These are phyloP conservation scores for Tripterygium wilfordii DNA, from an alignment of 177 flowering plant genomes.

Conservation along the genomic window DNA sequence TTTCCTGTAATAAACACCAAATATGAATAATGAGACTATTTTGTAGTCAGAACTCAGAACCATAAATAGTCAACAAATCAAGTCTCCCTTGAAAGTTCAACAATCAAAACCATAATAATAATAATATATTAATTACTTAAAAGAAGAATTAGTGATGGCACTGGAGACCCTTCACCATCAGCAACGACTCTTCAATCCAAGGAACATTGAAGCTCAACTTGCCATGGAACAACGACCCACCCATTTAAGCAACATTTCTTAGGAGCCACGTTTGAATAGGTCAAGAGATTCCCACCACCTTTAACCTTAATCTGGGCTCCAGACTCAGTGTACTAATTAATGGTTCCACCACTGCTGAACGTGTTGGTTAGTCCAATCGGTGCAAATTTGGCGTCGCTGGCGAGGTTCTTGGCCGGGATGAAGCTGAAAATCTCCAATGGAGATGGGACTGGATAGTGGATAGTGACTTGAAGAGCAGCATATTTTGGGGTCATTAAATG, in stretches of 20 bases:
- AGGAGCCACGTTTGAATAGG: conserved; percentile 52
- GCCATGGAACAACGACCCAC: conserved; percentile 35
- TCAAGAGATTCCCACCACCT: conserved; percentile 61
- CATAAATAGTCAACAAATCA: too few species aligned
- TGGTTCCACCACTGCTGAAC: conserved; percentile 70
- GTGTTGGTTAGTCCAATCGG: conserved; percentile 66
- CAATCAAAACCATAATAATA: too few species aligned
- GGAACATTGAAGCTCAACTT: conserved; percentile 24
- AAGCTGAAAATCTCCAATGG: conserved; percentile 66
- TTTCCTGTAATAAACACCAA: too few species aligned
- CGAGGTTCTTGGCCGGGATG: conserved; percentile 41
- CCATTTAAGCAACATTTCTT: conserved; percentile 37
- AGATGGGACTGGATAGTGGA: conserved; percentile 47
- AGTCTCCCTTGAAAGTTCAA: too few species aligned
- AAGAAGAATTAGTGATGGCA: too few species aligned
- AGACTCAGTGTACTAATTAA: conserved; percentile 26
- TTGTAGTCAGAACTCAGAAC: too few species aligned
- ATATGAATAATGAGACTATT: too few species aligned
- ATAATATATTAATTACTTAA: too few species aligned
- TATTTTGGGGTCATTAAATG: conserved; percentile 71
- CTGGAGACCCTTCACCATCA: too few species aligned
- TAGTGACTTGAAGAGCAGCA: conserved; percentile 65
- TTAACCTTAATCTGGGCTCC: conserved; percentile 39
- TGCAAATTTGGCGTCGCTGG: conserved; percentile 35
- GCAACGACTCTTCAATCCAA: conserved; percentile 30